Conservation (phyloP, 306 rosid species). For the Ammopiptanthus mongolicus region DNA sequence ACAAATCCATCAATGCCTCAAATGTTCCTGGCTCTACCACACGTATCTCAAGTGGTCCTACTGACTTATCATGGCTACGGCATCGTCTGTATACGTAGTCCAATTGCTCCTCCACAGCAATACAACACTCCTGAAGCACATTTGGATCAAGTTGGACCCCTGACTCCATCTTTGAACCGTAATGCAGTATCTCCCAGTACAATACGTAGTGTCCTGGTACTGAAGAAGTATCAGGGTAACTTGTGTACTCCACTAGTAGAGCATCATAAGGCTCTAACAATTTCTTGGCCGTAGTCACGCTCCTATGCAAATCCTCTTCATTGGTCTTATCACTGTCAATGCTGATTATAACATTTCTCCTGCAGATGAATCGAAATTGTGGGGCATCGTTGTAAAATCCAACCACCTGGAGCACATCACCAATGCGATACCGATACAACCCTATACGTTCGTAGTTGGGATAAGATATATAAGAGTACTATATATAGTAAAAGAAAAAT, state of each 20-base stretch:
- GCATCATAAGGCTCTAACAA: conserved; percentile 56
- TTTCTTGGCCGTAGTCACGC: conserved; percentile 60
- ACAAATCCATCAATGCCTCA: conserved; percentile 74
- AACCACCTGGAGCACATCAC: conserved; percentile 78
- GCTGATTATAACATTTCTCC: conserved; percentile 83
- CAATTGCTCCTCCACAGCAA: conserved; percentile 68
- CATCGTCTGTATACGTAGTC: conserved; percentile 73
- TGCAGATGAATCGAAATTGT: conserved; percentile 77
- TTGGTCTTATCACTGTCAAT: conserved; percentile 82
- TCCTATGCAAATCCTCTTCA: conserved; percentile 70
- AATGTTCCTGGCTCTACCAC: conserved; percentile 81
- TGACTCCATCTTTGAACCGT: conserved; percentile 16
- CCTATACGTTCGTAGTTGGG: conserved; percentile 41
- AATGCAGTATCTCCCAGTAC: conserved; percentile 68
- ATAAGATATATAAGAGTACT: neutral
- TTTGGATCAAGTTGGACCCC: conserved; percentile 16
- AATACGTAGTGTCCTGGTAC: conserved; percentile 80
- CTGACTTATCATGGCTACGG: conserved; percentile 53
- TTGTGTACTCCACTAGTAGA: conserved; percentile 77
- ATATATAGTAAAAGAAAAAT: neutral
- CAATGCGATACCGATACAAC: conserved; percentile 70
- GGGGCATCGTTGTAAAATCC: conserved; percentile 78
- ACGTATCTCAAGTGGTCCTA: conserved; percentile 82
- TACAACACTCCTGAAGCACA: conserved; percentile 74
- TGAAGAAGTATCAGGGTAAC: conserved; percentile 60